Evolutionary conservation across 1,284 basidiomycete genomes (phyloP).

Genomic region (Puccinia polysora): DNA sequence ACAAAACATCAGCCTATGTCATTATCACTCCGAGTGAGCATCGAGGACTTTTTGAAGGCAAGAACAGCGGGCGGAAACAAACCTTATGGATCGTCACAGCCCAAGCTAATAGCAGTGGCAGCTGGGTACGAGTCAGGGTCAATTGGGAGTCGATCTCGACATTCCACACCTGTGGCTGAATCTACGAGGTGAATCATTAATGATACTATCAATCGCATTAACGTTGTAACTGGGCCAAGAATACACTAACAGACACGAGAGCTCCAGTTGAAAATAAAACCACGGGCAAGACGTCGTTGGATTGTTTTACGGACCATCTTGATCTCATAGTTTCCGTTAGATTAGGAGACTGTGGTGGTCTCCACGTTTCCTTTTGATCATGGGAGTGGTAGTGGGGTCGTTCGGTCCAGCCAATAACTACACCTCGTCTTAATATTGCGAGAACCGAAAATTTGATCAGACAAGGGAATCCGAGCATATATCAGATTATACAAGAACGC

Average conservation of each 20-base stretch:
- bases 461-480: neutral
- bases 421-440: constrained; percentile 47
- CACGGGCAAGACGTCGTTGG: constrained; percentile 43
- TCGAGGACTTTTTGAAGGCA: no score
- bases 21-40: no score
- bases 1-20: neutral
- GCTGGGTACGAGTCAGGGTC: constrained; percentile 46
- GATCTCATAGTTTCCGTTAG: constrained; percentile 10
- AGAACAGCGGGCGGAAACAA: neutral
- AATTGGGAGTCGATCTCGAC: constrained; percentile 47
- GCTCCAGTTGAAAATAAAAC: constrained; percentile 47
- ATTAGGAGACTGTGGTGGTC: no score
- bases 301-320: constrained; percentile 32
- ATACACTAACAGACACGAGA: constrained; percentile 14
- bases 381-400: constrained; percentile 20
- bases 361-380: no score
- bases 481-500: neutral
- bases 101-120: constrained; percentile 48
- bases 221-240: neutral
- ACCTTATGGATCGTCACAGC: constrained; percentile 40
- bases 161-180: constrained; percentile 47
- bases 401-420: constrained; percentile 48
- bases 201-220: neutral
- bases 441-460: constrained; percentile 2
- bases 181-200: constrained; percentile 13